A percentile compares a stretch with the other conserved stretches of the same genome.
Conservation (phyloP, 1,284 basidiomycete genomes). For the Trichosporon inkin region DNA sequence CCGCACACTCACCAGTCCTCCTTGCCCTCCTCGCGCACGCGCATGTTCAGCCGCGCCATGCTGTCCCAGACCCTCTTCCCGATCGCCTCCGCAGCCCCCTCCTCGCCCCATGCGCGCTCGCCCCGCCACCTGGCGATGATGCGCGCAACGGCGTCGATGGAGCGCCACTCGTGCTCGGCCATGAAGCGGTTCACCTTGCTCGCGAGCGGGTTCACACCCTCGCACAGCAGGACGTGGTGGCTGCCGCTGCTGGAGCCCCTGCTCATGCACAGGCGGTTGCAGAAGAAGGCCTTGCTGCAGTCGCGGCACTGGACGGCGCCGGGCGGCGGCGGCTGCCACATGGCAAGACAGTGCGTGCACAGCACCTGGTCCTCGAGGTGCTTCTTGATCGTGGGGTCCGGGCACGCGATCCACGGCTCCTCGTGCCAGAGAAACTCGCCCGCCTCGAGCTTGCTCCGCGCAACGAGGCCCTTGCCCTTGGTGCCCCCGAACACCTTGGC, state of each 20-base stretch:
- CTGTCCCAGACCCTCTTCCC: constrained; percentile 38
- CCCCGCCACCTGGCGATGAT: constrained; percentile 62
- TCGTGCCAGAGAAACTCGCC: constrained; percentile 80
- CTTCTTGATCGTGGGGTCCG: constrained; percentile 31
- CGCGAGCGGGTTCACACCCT: constrained; percentile 66
- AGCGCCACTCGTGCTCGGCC: constrained; percentile 63
- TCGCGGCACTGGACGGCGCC: constrained; percentile 30
- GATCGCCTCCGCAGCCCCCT: constrained; percentile 23
- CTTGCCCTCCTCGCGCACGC: constrained; percentile 38
- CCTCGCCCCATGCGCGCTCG: constrained; percentile 57
- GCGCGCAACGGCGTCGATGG: constrained; percentile 66
- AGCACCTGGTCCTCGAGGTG: constrained; percentile 26
- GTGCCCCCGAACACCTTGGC: constrained; percentile 65
- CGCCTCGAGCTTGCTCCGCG: constrained; percentile 60
- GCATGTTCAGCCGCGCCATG: constrained; percentile 42
- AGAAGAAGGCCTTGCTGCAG: constrained; percentile 61
- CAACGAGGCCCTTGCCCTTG: constrained; percentile 80
- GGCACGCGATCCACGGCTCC: constrained; percentile 51
- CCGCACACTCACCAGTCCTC: constrained; percentile 43
- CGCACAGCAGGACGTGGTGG: constrained; percentile 69
- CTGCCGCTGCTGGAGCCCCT: constrained; percentile 54
- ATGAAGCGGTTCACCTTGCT: constrained; percentile 61
- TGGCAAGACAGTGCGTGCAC: constrained; percentile 40
- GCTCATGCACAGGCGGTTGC: constrained; percentile 67
- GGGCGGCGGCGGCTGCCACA: constrained; percentile 31